Percentiles rank a stretch among this genome's conserved stretches.
Evolutionary conservation across 208 protist genomes (phyloP).

Genomic region (Trypanosoma lewisi): DNA sequence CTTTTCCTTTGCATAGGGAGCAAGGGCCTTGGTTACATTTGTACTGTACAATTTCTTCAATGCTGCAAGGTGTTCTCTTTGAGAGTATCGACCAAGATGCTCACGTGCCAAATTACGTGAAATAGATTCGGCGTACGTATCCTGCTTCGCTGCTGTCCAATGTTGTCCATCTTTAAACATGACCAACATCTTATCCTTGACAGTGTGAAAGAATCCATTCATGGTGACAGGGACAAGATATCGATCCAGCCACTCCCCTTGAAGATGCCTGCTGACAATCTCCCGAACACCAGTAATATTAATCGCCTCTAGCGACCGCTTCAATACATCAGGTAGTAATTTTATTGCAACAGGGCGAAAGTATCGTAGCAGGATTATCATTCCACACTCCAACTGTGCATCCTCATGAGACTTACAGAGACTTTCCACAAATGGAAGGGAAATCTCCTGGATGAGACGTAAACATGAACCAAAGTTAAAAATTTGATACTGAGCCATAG

Average conservation of each 20-base stretch:
- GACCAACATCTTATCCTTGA: not conserved
- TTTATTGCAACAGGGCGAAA: constrained; percentile 8
- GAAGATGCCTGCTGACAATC: constrained; percentile 3
- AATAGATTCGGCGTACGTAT: constrained; percentile 21
- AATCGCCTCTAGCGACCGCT: not conserved
- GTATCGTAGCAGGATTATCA: constrained; percentile 12
- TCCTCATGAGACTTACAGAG: not conserved
- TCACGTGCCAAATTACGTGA: not conserved
- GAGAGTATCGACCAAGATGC: not conserved
- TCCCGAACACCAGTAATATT: not conserved
- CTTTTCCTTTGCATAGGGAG: not conserved
- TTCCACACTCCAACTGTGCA: not conserved
- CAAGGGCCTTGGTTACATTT: constrained; percentile 12
- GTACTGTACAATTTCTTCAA: constrained; percentile 6
- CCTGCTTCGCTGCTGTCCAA: constrained; percentile 19
- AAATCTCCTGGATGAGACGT: not conserved
- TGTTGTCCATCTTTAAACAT: constrained; percentile 4
- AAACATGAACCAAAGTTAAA: constrained; percentile 6
- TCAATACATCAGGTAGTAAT: constrained; percentile 13
- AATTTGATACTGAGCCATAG: not conserved
- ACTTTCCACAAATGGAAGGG: constrained; percentile 4
- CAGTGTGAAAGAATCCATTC: not conserved
- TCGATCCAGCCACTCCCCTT: constrained; percentile 11
- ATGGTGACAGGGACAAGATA: constrained; percentile 6
- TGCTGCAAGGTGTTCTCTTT: not conserved